Evolutionary conservation across 2,329 filamentous ascomycete species (phyloP).

Genomic region (Celoporthe dispersa): DNA sequence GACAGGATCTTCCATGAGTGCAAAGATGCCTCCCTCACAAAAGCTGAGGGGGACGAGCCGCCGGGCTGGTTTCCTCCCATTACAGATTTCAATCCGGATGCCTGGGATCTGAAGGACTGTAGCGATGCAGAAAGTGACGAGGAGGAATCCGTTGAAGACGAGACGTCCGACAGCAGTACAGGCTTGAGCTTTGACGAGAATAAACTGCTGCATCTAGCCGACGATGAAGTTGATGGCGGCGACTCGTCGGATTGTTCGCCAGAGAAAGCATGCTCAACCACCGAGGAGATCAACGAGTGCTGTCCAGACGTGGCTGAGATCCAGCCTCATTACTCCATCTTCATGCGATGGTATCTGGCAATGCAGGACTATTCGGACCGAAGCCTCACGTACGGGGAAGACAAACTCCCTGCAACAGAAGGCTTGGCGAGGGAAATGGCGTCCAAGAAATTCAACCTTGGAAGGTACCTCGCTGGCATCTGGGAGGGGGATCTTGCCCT

Average conservation of each 20-base stretch:
- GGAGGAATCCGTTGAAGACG: too few species aligned
- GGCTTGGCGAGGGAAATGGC: not conserved
- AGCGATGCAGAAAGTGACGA: too few species aligned
- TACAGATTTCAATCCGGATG: too few species aligned
- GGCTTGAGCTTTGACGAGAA: too few species aligned
- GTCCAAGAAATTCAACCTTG: not conserved
- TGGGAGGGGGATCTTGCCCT: slow-evolving; percentile 11
- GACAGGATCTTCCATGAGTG: not conserved
- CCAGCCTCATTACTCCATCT: not conserved
- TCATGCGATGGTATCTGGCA: not conserved
- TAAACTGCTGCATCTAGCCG: too few species aligned
- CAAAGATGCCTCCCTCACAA: not conserved
- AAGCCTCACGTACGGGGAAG: not conserved
- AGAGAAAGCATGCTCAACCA: too few species aligned
- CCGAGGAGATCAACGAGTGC: too few species aligned
- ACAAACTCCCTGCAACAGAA: not conserved
- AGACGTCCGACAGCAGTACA: too few species aligned
- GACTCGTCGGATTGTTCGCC: too few species aligned
- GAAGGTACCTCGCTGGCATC: slow-evolving; percentile 7
- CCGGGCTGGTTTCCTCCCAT: not conserved
- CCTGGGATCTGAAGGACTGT: too few species aligned
- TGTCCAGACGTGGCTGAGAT: not conserved
- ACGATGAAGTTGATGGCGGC: not conserved
- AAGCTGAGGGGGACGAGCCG: not conserved
- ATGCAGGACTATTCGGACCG: not conserved